Base-by-base conservation (phyloP, 2,329 filamentous ascomycete genomes). In the Cytospora paraplurivora region DNA sequence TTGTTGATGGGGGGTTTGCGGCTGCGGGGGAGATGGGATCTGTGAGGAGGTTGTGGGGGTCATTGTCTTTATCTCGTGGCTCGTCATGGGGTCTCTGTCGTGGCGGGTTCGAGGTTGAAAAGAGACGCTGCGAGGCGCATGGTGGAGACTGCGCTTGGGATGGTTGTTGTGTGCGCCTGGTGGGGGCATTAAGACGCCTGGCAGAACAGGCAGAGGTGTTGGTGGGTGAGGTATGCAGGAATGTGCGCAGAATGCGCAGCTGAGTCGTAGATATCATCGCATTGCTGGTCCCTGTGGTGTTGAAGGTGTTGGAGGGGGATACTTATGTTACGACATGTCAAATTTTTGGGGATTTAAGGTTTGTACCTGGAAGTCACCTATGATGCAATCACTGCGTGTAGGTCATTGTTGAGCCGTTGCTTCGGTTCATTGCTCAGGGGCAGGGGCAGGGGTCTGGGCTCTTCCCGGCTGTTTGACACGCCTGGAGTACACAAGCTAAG, bases 1-100 rank as follows among this genome's bases (percentile, higher is more conserved):
- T 95, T 54, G 86, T 85, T 11, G 78, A 71, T 0, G 92, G 91
- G 0, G 90, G 89, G 77, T 96, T 96, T 69, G 69, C 71, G 51
- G 68, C 67, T 6, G 56, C 21, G 7, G 63, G 47, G 35, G 62
- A 61, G 49, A 44, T 27, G 51, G 35, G 44, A 15, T 61, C 37
- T 4, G 35, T 49, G 3, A 35, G 49, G 21, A 41, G 41, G 47
- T 15, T 8, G 63, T 15, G 7, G 65, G 60, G 32, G 59, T 33
- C 17, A n/a, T 17, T 8, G 54, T 37, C 34, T 34, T 13, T 4
- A 8, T 17, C 57, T 41, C 8, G 10, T 51, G 17, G 7, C n/a
- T 11, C 10, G 50, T 13, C 12, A 19, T 27, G 17, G 56, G 17
- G 6, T 21, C 34, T 8, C 8, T 54, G 51, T 27, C 15, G 35